Evolutionary conservation across 352 stramenopile genomes (phyloP), one percentile per base, ranked within the genome.

Genomic region (Phytophthora pinifolia): DNA sequence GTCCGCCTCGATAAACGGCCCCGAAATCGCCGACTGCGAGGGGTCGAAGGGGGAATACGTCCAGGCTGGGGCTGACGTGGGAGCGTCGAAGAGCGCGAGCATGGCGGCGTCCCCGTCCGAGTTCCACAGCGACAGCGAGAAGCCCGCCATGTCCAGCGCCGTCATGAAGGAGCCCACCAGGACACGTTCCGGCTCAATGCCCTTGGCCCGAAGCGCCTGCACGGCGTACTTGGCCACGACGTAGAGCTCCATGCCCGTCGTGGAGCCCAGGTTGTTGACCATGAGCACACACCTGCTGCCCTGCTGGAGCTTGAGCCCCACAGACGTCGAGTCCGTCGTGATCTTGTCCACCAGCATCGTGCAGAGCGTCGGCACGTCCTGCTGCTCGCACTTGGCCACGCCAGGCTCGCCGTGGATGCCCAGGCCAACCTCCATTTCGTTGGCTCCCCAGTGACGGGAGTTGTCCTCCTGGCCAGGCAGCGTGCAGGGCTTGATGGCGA

Each of bases 101-200:
- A 88, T 62, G 34, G 64, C 64, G 14, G 57, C 59, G 20, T 86
- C 72, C 9, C 76, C 58, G 22, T 83, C 86, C 6, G 97, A 79
- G 47, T 88, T 88, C 84, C 87, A 96, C 9, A 95, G 54, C 18
- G 84, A 89, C 5, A 99, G 66, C 33, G 87, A 98, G 29, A 98
- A 95, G 9, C 97, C 97, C 32, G 87, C 83, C 96, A 99, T 99
- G 69, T 99, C 92, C 47, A 99, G 88, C 29, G 92, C 92, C 6
- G 96, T 99, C 96, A 99, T 99, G 69, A 96, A 98, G 9, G 79
- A 79, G 6, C 96, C 97, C 9, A 98, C 92, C 33, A 98, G 72
- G 9, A 98, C 64, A 37, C 96, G 83, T 50, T 89, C 81, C 0
- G 96, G 88, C 18, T 79, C 75, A 32, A 96, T 79, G 7, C 76